These are phyloP conservation scores for Diaporthe nobilis DNA, from an alignment of 2,329 filamentous ascomycete genomes.

Conservation along the genomic window DNA sequence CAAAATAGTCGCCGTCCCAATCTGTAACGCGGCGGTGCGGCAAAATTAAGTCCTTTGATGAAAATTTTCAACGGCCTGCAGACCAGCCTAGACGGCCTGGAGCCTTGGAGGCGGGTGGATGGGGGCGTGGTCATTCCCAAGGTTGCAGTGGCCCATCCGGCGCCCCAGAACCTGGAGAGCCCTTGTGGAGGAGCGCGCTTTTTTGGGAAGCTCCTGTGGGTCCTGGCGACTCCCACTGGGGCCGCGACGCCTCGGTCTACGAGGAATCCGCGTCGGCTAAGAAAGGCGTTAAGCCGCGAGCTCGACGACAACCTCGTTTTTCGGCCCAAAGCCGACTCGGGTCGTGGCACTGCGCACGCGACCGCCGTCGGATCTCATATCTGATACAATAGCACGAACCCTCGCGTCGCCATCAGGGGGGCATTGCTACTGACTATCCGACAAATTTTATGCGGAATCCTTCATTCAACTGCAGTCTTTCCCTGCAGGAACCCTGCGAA, in stretches of 20 bases:
- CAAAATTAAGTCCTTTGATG: constrained; percentile 34
- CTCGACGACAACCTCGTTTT: constrained; percentile 36
- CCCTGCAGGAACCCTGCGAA: neutral
- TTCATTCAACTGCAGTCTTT: neutral
- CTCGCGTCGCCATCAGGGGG: constrained; percentile 19
- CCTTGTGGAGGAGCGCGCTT: constrained; percentile 36
- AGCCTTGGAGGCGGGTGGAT: neutral
- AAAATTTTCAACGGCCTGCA: constrained; percentile 40
- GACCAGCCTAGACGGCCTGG: constrained; percentile 33
- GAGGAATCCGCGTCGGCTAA: constrained; percentile 43
- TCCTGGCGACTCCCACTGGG: constrained; percentile 23
- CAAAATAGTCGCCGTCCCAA: constrained; percentile 2
- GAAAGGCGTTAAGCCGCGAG: constrained; percentile 42
- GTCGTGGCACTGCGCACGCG: constrained; percentile 28
- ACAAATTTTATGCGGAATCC: neutral
- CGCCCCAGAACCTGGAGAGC: constrained; percentile 36
- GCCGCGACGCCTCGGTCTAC: constrained; percentile 39
- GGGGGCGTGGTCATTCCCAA: constrained; percentile 4
- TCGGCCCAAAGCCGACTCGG: constrained; percentile 40
- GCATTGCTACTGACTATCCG: neutral
- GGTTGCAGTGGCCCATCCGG: constrained; percentile 26
- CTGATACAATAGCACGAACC: constrained; percentile 28
- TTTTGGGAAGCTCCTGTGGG: constrained; percentile 41
- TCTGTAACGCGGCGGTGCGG: constrained; percentile 36
- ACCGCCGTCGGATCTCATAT: constrained; percentile 26